A percentile compares a stretch with the other conserved stretches of the same genome.
phyloP scores from a whole-genome alignment of 139 green algal genomes.

The Micractinium sp. region DNA sequence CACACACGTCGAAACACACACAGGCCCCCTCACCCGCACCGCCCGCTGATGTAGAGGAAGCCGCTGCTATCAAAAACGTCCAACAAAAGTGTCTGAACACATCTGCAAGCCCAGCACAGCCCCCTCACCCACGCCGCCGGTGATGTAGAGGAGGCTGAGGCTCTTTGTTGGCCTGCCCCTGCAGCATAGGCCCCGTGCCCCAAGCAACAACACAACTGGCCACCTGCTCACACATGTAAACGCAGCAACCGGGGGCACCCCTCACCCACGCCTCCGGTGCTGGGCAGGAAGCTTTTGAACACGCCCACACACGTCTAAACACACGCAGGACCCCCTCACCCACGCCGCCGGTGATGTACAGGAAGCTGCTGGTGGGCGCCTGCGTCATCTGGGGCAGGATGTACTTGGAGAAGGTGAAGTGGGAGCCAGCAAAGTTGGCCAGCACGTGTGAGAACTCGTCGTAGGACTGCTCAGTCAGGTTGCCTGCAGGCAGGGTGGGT shows the following conservation, averaged over 20 bases:
- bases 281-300: background rate
- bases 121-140: constrained; percentile 19
- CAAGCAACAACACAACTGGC: too few relatives aligned
- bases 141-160: background rate
- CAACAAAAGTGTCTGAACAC: too few relatives aligned
- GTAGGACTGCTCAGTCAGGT: constrained; percentile 34
- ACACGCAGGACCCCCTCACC: background rate
- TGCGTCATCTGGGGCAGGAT: constrained; percentile 22
- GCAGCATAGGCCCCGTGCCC: too few relatives aligned
- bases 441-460: constrained; percentile 30
- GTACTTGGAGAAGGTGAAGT: constrained; percentile 29
- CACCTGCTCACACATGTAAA: too few relatives aligned
- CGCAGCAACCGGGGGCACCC: too few relatives aligned
- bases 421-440: constrained; percentile 36
- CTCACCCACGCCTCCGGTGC: too few relatives aligned
- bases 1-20: too few relatives aligned
- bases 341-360: constrained; percentile 31
- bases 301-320: background rate
- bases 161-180: too few relatives aligned
- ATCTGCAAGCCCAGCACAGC: background rate
- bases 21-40: too few relatives aligned
- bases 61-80: too few relatives aligned
- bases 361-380: background rate
- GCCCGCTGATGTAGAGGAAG: too few relatives aligned
- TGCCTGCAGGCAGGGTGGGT: constrained; percentile 8